These are phyloP conservation scores for slime mould (Dictyostelium discoideum) DNA, from an alignment of 78 protist genomes.

Conservation along the genomic window DNA sequence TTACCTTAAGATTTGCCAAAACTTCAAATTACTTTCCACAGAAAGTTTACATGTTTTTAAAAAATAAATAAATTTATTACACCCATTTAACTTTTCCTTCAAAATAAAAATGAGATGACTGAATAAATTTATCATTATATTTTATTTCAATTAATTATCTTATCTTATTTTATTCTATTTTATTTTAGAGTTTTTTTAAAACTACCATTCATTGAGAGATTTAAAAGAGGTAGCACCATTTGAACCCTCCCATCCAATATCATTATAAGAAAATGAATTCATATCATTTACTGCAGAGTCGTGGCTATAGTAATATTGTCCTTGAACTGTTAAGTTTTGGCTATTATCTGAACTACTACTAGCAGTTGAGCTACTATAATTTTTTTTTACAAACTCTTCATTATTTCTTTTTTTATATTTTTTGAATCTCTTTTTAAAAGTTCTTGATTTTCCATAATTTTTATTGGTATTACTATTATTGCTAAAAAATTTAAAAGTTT, in stretches of 20 bases:
- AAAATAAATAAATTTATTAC: too few species aligned
- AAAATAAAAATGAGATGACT: too few species aligned
- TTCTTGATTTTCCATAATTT: neutral
- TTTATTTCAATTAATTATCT: too few species aligned
- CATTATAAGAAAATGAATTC: neutral
- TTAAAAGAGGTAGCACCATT: neutral
- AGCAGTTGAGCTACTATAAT: neutral
- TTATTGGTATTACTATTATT: neutral
- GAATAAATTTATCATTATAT: too few species aligned
- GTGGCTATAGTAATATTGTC: neutral
- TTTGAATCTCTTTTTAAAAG: neutral
- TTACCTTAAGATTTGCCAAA: too few species aligned
- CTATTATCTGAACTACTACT: neutral
- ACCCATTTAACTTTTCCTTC: too few species aligned
- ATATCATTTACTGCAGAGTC: conserved; percentile 1
- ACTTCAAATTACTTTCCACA: too few species aligned
- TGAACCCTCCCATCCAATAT: neutral
- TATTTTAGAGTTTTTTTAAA: too few species aligned
- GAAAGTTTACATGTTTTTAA: too few species aligned
- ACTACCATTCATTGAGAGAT: neutral
- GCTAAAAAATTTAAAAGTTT: neutral
- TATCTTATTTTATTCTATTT: too few species aligned
- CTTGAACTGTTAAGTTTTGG: neutral
- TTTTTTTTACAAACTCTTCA: neutral
- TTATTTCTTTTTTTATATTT: too few species aligned